Percentiles rank a stretch among this genome's conserved stretches.
Evolutionary conservation across 2,329 filamentous ascomycete species (phyloP).

Genomic region (Sclerotinia sclerotiorum): DNA sequence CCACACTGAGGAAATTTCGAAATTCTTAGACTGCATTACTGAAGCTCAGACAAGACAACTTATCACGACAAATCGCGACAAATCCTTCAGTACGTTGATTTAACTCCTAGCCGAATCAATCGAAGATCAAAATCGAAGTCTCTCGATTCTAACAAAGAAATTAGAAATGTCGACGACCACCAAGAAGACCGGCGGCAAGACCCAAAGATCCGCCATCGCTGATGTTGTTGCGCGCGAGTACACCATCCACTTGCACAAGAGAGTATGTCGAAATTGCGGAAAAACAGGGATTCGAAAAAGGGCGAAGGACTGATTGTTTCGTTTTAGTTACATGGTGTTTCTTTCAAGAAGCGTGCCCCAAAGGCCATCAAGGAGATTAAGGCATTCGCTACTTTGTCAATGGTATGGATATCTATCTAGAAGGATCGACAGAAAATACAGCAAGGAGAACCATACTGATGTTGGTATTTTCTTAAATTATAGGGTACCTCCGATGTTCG

Average conservation of each 20-base stretch:
- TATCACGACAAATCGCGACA: slow-evolving; percentile 35
- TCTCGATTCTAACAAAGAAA: slow-evolving; percentile 17
- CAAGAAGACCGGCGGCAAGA: slow-evolving; percentile 70
- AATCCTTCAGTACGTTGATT: slow-evolving; percentile 33
- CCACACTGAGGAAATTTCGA: slow-evolving; percentile 28
- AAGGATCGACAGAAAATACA: background rate
- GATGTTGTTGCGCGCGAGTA: slow-evolving; percentile 99
- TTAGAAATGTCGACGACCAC: slow-evolving; percentile 63
- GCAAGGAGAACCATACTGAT: slow-evolving; percentile 8
- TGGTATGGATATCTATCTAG: slow-evolving; percentile 65
- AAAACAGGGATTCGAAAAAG: slow-evolving; percentile 16
- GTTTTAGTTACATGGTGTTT: slow-evolving; percentile 84
- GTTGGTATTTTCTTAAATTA: slow-evolving; percentile 31
- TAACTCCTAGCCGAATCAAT: slow-evolving; percentile 17
- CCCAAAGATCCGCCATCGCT: slow-evolving; percentile 87
- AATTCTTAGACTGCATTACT: slow-evolving; percentile 22
- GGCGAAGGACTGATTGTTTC: slow-evolving; percentile 50
- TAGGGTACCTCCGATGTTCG: slow-evolving; percentile 97
- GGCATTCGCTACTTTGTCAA: slow-evolving; percentile 86
- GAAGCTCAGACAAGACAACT: slow-evolving; percentile 29
- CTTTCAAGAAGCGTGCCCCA: slow-evolving; percentile 99
- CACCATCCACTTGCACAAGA: slow-evolving; percentile 99
- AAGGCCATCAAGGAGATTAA: slow-evolving; percentile 99
- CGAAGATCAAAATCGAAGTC: slow-evolving; percentile 12
- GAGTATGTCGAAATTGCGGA: slow-evolving; percentile 63